Base-by-base conservation (phyloP, 306 rosid species). In the Pueraria montana region DNA sequence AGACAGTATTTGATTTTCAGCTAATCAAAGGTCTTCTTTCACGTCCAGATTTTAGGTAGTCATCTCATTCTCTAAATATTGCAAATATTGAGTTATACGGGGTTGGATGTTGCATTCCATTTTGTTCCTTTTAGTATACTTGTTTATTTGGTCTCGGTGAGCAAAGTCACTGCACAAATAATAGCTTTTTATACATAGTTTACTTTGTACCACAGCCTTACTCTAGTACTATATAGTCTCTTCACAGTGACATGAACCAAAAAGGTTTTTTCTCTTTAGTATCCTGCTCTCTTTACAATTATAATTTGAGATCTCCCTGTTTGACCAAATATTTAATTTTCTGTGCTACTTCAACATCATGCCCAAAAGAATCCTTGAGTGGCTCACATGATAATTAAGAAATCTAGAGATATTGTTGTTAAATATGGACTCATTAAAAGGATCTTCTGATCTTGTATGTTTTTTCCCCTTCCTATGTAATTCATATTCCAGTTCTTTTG, bases 1-100 rank as follows among this genome's bases (percentile, higher is more conserved):
- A 96, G 99, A 78, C 80, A 82, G 98, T 92, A 70, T 96, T 96
- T 81, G 98, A 94, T 81, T 94, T 96, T 78, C 86, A 87, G 87
- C 97, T 96, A 83, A 92, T 96, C 87, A 88, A 58, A 81, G 84
- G 87, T 85, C 95, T 94, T 84, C 86, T 96, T 43, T 87, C 98
- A 75, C 88, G 89, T 79, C 86, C 94, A 45, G 90, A 96, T 86
- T 94, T 86, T 84, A 94, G 99, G 99, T 94, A 71, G 56, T 79
- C 77, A 58, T 77, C 73, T 46, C 66, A 40, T 18, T 53, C 80
- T 50, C 72, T 24, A 14, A 43, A 72, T 76, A 58, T 52, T 83
- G 70, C 43, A 59, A 0, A 32, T 80, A 46, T 76, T 74, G 38
- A 71, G 76, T 67, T 74, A 18, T 72, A 42, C 24, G 73, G 9